phyloP scores from a whole-genome alignment of 305 asterid species.

The Galium porrigens region DNA sequence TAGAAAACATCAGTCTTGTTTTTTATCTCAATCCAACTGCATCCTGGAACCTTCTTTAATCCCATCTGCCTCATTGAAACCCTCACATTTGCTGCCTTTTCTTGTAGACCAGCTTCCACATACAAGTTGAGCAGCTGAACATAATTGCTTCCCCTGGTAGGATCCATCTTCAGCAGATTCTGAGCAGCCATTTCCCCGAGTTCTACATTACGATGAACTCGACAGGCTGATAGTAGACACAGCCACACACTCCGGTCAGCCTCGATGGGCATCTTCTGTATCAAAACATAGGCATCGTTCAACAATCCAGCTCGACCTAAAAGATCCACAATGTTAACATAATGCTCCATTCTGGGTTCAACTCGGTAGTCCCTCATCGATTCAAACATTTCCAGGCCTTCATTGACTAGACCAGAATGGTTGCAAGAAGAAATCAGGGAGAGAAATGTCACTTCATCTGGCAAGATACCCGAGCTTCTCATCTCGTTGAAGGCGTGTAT shows the following conservation, averaged over 20 bases:
- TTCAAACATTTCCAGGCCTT: constrained; percentile 37
- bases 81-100: constrained; percentile 67
- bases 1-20: constrained; percentile 44
- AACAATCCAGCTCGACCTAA: constrained; percentile 52
- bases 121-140: constrained; percentile 50
- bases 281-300: constrained; percentile 38
- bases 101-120: constrained; percentile 43
- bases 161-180: constrained; percentile 42
- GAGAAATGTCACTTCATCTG: constrained; percentile 65
- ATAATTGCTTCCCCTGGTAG: constrained; percentile 45
- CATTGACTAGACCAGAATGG: constrained; percentile 50
- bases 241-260: constrained; percentile 55
- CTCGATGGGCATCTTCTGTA: constrained; percentile 35
- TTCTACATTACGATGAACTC: constrained; percentile 44
- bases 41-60: constrained; percentile 53
- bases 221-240: constrained; percentile 56
- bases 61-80: constrained; percentile 49
- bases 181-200: constrained; percentile 61
- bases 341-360: constrained; percentile 57
- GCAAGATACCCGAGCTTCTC: constrained; percentile 33
- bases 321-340: constrained; percentile 55
- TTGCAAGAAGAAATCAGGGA: constrained; percentile 70
- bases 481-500: constrained; percentile 41
- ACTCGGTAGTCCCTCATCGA: constrained; percentile 40
- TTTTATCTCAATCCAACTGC: constrained; percentile 73